phyloP scores from a whole-genome alignment of 1,284 basidiomycete species.

The Cutaneotrichosporon spelunceum region DNA sequence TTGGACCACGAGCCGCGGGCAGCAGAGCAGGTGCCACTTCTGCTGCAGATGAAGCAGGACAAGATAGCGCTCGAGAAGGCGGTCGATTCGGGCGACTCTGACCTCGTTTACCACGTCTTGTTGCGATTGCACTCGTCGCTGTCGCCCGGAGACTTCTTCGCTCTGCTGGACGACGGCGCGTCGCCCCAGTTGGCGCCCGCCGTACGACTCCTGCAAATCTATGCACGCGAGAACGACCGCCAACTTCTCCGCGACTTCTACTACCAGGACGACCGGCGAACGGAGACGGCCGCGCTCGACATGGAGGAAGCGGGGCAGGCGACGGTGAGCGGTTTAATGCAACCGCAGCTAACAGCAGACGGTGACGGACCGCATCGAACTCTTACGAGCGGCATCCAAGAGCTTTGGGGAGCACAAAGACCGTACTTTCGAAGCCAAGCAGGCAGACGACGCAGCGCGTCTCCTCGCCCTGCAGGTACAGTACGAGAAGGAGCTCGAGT shows the following conservation, averaged over 20 bases:
- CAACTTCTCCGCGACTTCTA: constrained; percentile 95
- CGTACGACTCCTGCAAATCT: constrained; percentile 74
- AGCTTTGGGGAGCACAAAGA: constrained; percentile 95
- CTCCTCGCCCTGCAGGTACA: constrained; percentile 77
- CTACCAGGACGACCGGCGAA: constrained; percentile 93
- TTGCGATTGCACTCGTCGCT: constrained; percentile 78
- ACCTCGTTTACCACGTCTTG: constrained; percentile 89
- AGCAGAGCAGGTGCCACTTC: constrained; percentile 87
- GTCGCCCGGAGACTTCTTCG: constrained; percentile 89
- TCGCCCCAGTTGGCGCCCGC: constrained; percentile 70
- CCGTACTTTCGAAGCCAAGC: constrained; percentile 83
- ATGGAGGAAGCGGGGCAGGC: constrained; percentile 73
- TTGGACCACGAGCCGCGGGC: constrained; percentile 85
- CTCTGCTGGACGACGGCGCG: constrained; percentile 78
- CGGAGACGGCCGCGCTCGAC: constrained; percentile 81
- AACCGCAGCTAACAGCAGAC: constrained; percentile 56
- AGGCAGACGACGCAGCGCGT: constrained; percentile 80
- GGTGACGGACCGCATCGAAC: constrained; percentile 63
- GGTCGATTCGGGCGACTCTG: constrained; percentile 90
- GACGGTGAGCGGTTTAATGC: constrained; percentile 57
- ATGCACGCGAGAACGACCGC: constrained; percentile 81
- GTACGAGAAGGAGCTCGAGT: constrained; percentile 78
- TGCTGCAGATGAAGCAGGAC: constrained; percentile 93
- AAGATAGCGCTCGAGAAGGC: constrained; percentile 82
- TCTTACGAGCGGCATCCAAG: constrained; percentile 79